These are phyloP conservation scores for Dioszegia aurantiaca DNA, from an alignment of 768 basidiomycete species.

Conservation along the genomic window DNA sequence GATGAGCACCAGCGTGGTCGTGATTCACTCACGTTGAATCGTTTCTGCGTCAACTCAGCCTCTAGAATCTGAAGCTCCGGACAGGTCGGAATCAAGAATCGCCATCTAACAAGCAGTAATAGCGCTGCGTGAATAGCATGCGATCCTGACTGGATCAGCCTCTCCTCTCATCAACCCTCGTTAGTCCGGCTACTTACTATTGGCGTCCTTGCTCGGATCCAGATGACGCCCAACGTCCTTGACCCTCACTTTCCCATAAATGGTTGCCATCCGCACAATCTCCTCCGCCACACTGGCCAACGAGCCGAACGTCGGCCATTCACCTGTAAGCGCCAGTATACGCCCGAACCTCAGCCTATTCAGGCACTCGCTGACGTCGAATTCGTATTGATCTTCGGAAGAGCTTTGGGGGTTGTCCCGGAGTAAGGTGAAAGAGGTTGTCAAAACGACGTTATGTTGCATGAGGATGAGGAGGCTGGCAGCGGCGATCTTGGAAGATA, in stretches of 20 bases:
- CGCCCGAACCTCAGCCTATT: constrained; percentile 76
- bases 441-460: constrained; percentile 76
- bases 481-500: constrained; percentile 67
- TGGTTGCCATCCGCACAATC: constrained; percentile 70
- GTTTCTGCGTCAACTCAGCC: constrained; percentile 7
- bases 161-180: too few species aligned
- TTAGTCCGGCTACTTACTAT: constrained; percentile 56
- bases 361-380: constrained; percentile 80
- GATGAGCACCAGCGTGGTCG: neutral
- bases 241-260: constrained; percentile 79
- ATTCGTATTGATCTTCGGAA: constrained; percentile 59
- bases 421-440: constrained; percentile 61
- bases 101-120: constrained; percentile 24
- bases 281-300: constrained; percentile 62
- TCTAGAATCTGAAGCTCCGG: constrained; percentile 28
- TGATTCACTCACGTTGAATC: constrained; percentile 7
- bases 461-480: constrained; percentile 72
- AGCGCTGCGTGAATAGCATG: constrained; percentile 17
- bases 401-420: constrained; percentile 52
- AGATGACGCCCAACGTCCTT: constrained; percentile 62
- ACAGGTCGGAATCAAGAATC: constrained; percentile 26
- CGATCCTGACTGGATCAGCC: too few species aligned
- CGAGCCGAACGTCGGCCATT: constrained; percentile 38
- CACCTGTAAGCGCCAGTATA: constrained; percentile 71
- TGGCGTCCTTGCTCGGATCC: constrained; percentile 57